phyloP scores from a whole-genome alignment of 129 eudicot species.

The Pulicaria dysenterica region DNA sequence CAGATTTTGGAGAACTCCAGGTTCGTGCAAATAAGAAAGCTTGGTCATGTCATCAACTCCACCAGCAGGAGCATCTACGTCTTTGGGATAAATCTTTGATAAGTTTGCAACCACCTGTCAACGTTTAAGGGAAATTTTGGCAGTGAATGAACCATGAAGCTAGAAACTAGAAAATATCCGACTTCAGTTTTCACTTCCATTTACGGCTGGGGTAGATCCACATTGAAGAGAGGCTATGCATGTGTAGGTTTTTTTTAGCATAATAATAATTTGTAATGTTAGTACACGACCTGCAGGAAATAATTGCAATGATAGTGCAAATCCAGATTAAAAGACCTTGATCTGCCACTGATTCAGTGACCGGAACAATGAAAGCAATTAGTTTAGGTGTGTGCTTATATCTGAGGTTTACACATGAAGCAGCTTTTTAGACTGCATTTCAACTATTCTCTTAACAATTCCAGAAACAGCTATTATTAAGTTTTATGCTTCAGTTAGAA shows the following conservation, averaged over 20 bases:
- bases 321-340: neutral
- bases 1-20: slow-evolving; percentile 95
- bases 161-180: slow-evolving; percentile 9
- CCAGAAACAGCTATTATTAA: slow-evolving; percentile 9
- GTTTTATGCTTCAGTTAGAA: slow-evolving; percentile 14
- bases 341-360: slow-evolving; percentile 5
- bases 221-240: slow-evolving; percentile 7
- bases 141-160: slow-evolving; percentile 16
- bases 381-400: slow-evolving; percentile 15
- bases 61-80: slow-evolving; percentile 86
- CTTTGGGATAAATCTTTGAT: slow-evolving; percentile 76
- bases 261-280: neutral
- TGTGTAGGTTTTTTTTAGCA: neutral
- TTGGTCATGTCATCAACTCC: slow-evolving; percentile 99
- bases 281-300: neutral
- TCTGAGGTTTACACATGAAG: slow-evolving; percentile 18
- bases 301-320: neutral
- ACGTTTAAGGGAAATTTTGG: slow-evolving; percentile 1
- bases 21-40: slow-evolving; percentile 93
- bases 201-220: neutral
- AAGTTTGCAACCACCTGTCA: slow-evolving; percentile 55
- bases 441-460: neutral
- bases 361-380: slow-evolving; percentile 6
- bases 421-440: neutral
- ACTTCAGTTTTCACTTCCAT: slow-evolving; percentile 11